phyloP scores from a whole-genome alignment of 129 eudicot genomes.

The Scalesia atractyloides region DNA sequence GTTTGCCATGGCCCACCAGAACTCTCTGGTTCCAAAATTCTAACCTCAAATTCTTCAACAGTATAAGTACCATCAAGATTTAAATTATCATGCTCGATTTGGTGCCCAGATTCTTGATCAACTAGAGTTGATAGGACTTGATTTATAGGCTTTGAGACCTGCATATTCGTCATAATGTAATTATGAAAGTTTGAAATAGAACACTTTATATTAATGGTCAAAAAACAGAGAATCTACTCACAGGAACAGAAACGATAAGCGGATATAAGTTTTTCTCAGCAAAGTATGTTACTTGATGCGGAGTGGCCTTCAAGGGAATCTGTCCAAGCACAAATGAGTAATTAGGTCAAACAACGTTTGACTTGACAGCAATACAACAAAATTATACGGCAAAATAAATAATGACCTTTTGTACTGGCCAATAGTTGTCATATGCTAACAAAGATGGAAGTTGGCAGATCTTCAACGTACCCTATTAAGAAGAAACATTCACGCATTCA shows the following conservation, averaged over 20 bases:
- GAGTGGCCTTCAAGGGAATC: constrained; percentile 95
- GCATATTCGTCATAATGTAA: constrained; percentile 8
- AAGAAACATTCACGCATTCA: constrained; percentile 20
- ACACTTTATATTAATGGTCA: constrained; percentile 6
- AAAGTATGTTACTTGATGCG: constrained; percentile 96
- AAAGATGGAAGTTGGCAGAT: constrained; percentile 93
- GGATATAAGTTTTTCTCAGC: constrained; percentile 95
- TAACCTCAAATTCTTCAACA: constrained; percentile 90
- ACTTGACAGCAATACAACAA: constrained; percentile 4
- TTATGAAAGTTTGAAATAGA: neutral
- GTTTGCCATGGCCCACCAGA: constrained; percentile 95
- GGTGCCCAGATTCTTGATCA: constrained; percentile 93
- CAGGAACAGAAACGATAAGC: constrained; percentile 85
- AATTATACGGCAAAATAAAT: neutral
- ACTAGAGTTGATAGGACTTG: constrained; percentile 89
- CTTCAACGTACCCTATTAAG: constrained; percentile 73
- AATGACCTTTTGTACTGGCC: constrained; percentile 97
- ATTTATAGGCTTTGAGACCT: constrained; percentile 88
- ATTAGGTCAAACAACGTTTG: neutral
- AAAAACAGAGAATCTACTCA: constrained; percentile 48
- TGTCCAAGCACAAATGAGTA: constrained; percentile 36
- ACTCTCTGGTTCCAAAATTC: constrained; percentile 90
- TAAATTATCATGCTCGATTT: constrained; percentile 69
- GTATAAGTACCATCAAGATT: constrained; percentile 76
- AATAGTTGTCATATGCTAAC: constrained; percentile 76